Base-by-base conservation (phyloP, 495 filamentous ascomycete genomes). In the Immersiella caudata region DNA sequence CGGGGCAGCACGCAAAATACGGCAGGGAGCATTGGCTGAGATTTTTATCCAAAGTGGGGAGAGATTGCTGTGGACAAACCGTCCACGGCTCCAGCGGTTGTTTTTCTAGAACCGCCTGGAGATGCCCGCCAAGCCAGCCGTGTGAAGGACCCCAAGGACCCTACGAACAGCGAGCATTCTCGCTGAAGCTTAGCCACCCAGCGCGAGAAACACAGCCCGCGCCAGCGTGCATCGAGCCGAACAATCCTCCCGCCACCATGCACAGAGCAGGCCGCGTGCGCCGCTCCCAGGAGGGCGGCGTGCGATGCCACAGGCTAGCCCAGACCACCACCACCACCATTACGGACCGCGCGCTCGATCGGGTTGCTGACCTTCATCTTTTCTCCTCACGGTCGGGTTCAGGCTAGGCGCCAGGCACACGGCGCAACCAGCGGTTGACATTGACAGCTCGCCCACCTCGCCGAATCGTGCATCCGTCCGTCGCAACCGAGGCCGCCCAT, bases 21-120 rank as follows among this genome's bases (percentile, higher is more conserved):
- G 61, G 51, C 16, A 62, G 25, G 14, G 40, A 60, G 63, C 67
- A 64, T 65, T 70, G 60, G 60, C 68, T 66, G 52, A 62, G 26
- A 35, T 57, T 67, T 74, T 75, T 76, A 76, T 76, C 75, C 75
- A 76, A 76, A 76, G 75, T 76, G 68, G 66, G 68, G 63, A 59
- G 63, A 72, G 62, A 75, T 75, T 75, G 51, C 68, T 26, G 18
- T 22, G 21, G 49, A 40, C 21, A 36, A 52, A 66, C 60, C 33
- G 36, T 22, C 25, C 22, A 62, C 61, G 61, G 61, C 61, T 51
- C 25, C 49, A 25, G 70, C 72, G 71, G 71, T 56, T 64, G 54
- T 70, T 71, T 64, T 70, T 73, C 67, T 67, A 60, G 65, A 69
- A 72, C 67, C 72, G 68, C 59, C 40, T 63, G 64, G 52, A 18